phyloP scores from a whole-genome alignment of 192 early-diverging fungal species.

The Funneliformis mosseae region DNA sequence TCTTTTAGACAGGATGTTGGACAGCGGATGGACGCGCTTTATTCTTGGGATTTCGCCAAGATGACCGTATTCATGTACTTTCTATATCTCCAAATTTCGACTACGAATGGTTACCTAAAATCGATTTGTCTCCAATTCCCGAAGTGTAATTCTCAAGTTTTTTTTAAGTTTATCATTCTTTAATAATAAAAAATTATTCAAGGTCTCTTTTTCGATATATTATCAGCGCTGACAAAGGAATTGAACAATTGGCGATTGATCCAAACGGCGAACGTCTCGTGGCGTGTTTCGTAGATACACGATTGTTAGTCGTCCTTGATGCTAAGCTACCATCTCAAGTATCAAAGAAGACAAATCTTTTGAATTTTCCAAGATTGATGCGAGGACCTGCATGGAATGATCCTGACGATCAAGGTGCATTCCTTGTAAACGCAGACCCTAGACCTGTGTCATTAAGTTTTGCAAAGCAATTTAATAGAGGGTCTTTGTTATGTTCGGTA shows the following conservation, averaged over 20 bases:
- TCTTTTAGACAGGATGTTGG: constrained; percentile 29
- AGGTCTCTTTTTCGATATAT: not conserved
- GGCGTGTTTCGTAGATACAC: constrained; percentile 4
- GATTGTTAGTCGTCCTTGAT: constrained; percentile 2
- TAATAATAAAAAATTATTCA: not conserved
- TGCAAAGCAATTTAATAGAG: constrained; percentile 25
- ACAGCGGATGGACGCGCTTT: not conserved
- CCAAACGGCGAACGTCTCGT: constrained; percentile 22
- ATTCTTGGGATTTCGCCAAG: not conserved
- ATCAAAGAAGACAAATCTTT: not conserved
- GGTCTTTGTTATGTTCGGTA: constrained; percentile 29
- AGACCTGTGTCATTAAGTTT: constrained; percentile 18
- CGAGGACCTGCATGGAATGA: constrained; percentile 23
- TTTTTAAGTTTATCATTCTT: not conserved
- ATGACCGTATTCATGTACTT: not conserved
- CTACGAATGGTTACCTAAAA: constrained; percentile 16
- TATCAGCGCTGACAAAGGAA: not conserved
- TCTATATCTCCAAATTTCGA: constrained; percentile 16
- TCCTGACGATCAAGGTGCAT: not conserved
- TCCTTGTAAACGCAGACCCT: not conserved
- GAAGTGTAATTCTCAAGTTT: not conserved
- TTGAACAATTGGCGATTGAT: constrained; percentile 18
- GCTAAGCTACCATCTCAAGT: constrained; percentile 17
- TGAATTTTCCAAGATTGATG: not conserved
- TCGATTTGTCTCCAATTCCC: not conserved